Evolutionary conservation across 2,329 filamentous ascomycete genomes (phyloP), one percentile per base, ranked within the genome.

Genomic region (Penicillium sp.): DNA sequence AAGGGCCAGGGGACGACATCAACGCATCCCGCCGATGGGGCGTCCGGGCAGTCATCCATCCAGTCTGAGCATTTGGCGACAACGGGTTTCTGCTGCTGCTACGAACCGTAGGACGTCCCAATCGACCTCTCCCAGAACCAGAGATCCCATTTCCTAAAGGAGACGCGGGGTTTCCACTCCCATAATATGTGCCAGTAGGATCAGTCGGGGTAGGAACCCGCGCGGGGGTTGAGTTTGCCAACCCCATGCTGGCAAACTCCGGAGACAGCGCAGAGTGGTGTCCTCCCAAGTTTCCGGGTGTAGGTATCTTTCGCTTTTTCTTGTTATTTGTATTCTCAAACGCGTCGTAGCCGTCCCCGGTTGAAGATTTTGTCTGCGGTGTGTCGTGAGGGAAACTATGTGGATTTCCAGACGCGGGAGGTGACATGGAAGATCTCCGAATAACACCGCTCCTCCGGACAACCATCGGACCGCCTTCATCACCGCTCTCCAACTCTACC

Each of bases 301-400:
- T 91, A 0, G 94, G 94, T 36, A 99, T 97, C 77, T 99, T 99
- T 64, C 94, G 85, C 75, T 99, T 97, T 80, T 97, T 99, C 77
- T 99, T 99, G 72, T 99, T 99, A 73, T 96, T 97, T 35, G 91
- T 96, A 68, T 97, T 97, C 74, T 99, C 94, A 67, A 97, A 96
- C 7, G 91, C 94, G 73, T 99, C 94, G 72, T 97, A 97, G 14
- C 92, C 91, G 71, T 97, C 93, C 11, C 87, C 88, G 6, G 84
- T 82, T 25, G 87, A 86, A 12, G 90, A 82, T 46, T 68, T 70
- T 38, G 60, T 40, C 66, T 65, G 26, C 61, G 65, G 46, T 66
- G 69, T 48, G 45, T 54, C 37, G 17, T 28, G 44, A 4, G 51
- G 45, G 31, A 54, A 54, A 8, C 26, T 37, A 17, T 40, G 51